Base-by-base conservation (phyloP, 1,284 basidiomycete species). In the Papiliotrema nemorosa region DNA sequence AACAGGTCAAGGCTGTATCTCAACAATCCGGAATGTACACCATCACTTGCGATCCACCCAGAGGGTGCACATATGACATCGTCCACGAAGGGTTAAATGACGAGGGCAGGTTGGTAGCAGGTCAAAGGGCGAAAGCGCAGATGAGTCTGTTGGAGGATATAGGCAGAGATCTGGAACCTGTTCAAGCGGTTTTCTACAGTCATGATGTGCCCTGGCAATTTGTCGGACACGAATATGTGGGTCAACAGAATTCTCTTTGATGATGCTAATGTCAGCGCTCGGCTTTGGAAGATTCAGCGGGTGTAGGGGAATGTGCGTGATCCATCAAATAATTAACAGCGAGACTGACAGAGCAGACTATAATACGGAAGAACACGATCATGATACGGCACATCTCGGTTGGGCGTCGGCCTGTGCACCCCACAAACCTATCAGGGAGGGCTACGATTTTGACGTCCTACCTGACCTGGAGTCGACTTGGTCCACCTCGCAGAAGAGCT, bases 131-230 rank as follows among this genome's bases (percentile, higher is more conserved):
- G 0, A 55, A 58, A 22, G 66, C 57, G 13, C 70, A 72, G 57
- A 52, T 70, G 41, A 54, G 49, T 3, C 50, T 74, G 7, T 38
- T 74, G 39, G 40, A 58, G 22, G 62, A 59, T 5, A 53, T 72
- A 3, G 56, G 66, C 44, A 50, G 50, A n/a, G 47, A 58, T 34
- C 49, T 68, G 34, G 66, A 70, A 29, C 58, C 60, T 33, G 54
- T 70, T 29, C 53, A 64, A 21, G 67, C 64, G 20, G 64, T 66
- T 12, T 69, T 70, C 41, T 71, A 63, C 45, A 61, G 58, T 41
- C 67, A 72, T 54, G 72, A 74, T 57, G 68, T 60, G 16, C 72
- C 72, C 6, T 71, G 65, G 61, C 70, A 74, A 45, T 71, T 74
- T 55, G 64, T 69, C 6, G 70, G 69, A 6, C 63, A 73, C 52